These are phyloP conservation scores for Basidiobolus meristosporus DNA, from an alignment of 371 early-diverging fungal genomes.

Conservation along the genomic window DNA sequence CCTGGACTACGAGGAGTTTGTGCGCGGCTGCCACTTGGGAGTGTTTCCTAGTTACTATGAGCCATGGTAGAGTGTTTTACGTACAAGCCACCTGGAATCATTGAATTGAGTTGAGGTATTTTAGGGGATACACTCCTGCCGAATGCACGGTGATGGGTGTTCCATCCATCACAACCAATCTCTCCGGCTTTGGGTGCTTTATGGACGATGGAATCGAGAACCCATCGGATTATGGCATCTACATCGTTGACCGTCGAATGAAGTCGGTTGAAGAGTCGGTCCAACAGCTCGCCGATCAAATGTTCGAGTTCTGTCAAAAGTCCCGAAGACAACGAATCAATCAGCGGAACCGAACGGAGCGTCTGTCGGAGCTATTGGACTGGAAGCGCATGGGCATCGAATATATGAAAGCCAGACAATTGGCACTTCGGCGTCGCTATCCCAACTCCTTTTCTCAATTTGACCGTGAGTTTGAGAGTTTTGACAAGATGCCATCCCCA, in stretches of 20 bases:
- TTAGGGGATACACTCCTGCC: constrained; percentile 71
- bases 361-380: constrained; percentile 84
- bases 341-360: constrained; percentile 91
- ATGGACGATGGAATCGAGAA: constrained; percentile 90
- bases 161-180: constrained; percentile 87
- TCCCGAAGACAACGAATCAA: constrained; percentile 91
- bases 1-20: constrained; percentile 93
- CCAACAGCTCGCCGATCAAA: constrained; percentile 68
- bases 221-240: constrained; percentile 90
- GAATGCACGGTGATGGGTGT: constrained; percentile 97
- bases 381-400: constrained; percentile 96
- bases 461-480: constrained; percentile 9
- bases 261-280: constrained; percentile 84
- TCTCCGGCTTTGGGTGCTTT: constrained; percentile 95
- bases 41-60: constrained; percentile 94
- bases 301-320: constrained; percentile 85
- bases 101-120: too few species aligned
- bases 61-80: constrained; percentile 39
- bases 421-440: constrained; percentile 78
- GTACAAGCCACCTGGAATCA: too few species aligned
- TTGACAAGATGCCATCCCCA: constrained; percentile 50
- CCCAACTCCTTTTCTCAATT: constrained; percentile 61
- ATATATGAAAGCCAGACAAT: constrained; percentile 87
- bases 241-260: constrained; percentile 86
- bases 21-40: constrained; percentile 89